Evolutionary conservation across 2,329 filamentous ascomycete species (phyloP), one percentile per base, ranked within the genome.

Genomic region (Incumbomyces delicatus): DNA sequence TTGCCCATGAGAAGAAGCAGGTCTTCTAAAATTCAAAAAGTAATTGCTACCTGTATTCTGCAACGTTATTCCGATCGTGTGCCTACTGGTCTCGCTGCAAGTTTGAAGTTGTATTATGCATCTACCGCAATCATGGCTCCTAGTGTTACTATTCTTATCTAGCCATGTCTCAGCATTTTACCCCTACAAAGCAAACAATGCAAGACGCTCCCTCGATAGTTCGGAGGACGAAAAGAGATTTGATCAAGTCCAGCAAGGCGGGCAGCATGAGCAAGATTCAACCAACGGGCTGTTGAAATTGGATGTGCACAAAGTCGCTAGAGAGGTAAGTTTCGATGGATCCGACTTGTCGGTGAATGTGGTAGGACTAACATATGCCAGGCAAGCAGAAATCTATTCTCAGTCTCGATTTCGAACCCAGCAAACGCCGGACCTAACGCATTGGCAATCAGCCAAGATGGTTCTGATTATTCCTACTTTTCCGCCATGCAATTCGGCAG

Each of bases 381-480:
- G 29, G 66, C 64, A 20, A 70, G 74, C 36, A 64, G 70, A 48
- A 75, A 77, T 56, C 55, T 59, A 2, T 77, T 73, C 59, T 61
- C 64, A 6, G 69, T 76, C 10, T 16, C n/a, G 17, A 11, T 32
- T 56, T 67, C 32, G 53, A 62, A 46, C 64, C 67, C 6, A 58
- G 61, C 16, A 58, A 58, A 71, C 1, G 62, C 60, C 12, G 57
- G 67, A 46, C 51, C 65, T 12, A 68, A 74, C 50, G 75, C 72
- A 48, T 64, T 71, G 30, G 69, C 71, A 1, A 65, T 78, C 32
- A 62, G 75, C 48, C 70, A 76, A 50, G 74, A 77, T 64, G 74
- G 75, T 8, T 61, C 60, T 11, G 75, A 78, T 52, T 68, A 68
- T 47, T 73, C 73, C 18, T 78, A 78, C 58, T 74, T 78, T 60